A percentile compares a stretch with the other conserved stretches of the same genome.
phyloP scores from a whole-genome alignment of 2,329 filamentous ascomycete genomes.

The Botryotinia globosa region DNA sequence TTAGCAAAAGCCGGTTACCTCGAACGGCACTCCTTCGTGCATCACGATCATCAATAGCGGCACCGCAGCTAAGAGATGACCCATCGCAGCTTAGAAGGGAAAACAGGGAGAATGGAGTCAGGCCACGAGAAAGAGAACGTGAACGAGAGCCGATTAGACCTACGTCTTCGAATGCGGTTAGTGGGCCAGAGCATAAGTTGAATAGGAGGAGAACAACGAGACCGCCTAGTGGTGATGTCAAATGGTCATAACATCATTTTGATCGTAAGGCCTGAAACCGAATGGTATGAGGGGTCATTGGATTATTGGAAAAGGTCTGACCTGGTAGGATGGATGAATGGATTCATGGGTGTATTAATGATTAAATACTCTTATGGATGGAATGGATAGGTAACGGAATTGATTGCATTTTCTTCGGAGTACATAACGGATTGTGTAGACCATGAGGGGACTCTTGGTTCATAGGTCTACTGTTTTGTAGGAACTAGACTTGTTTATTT shows the following conservation, averaged over 20 bases:
- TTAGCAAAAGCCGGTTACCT: conserved; percentile 37
- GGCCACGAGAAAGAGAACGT: conserved; percentile 28
- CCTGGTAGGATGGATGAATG: background rate
- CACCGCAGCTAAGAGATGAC: conserved; percentile 29
- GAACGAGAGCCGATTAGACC: conserved; percentile 23
- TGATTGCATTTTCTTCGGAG: conserved; percentile 18
- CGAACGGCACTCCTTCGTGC: conserved; percentile 36
- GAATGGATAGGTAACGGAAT: conserved; percentile 9
- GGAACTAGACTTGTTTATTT: background rate
- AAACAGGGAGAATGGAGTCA: conserved; percentile 26
- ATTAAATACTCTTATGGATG: background rate
- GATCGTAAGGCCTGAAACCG: background rate
- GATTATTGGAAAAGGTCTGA: background rate
- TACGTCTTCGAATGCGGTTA: conserved; percentile 21
- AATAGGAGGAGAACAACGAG: conserved; percentile 35
- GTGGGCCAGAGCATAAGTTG: conserved; percentile 30
- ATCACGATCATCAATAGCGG: conserved; percentile 35
- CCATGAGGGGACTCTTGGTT: background rate
- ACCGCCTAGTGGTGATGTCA: conserved; percentile 37
- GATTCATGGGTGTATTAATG: conserved; percentile 6
- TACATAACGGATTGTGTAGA: background rate
- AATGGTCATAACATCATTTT: conserved; percentile 35
- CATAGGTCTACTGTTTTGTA: background rate
- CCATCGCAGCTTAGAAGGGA: conserved; percentile 21
- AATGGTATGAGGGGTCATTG: background rate